Evolutionary conservation across 2,329 filamentous ascomycete species (phyloP).

Genomic region (Colletotrichum sp.): DNA sequence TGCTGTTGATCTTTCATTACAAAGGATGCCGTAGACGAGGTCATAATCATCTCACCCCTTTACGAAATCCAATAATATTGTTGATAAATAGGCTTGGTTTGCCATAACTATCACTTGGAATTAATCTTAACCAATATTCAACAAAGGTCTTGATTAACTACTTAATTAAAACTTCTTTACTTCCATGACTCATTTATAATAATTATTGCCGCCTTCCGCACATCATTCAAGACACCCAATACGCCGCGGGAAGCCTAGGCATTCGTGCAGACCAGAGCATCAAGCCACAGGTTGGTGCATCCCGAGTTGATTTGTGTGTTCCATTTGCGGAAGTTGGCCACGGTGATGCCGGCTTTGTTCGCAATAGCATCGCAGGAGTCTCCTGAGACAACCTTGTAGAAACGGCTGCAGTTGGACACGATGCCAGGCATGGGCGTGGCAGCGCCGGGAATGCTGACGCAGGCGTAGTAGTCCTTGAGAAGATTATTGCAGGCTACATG

Average conservation of each 20-base stretch:
- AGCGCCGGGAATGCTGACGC: background rate
- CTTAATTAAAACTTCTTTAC: too few species aligned
- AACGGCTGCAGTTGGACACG: slow-evolving; percentile 21
- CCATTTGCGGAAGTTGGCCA: slow-evolving; percentile 27
- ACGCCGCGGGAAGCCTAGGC: background rate
- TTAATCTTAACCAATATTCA: too few species aligned
- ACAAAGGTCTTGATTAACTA: too few species aligned
- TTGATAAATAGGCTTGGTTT: too few species aligned
- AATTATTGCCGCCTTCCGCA: too few species aligned
- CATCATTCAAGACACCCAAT: too few species aligned
- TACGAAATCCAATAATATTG: too few species aligned
- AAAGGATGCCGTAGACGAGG: too few species aligned
- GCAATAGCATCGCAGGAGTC: slow-evolving; percentile 13
- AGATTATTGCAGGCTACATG: background rate
- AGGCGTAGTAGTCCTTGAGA: background rate
- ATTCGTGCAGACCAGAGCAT: background rate
- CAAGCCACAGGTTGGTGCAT: slow-evolving; percentile 19
- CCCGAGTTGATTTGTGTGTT: slow-evolving; percentile 18
- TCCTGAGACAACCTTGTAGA: slow-evolving; percentile 14
- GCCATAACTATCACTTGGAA: too few species aligned
- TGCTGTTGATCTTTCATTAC: too few species aligned
- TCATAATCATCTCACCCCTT: too few species aligned
- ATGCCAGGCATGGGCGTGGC: slow-evolving; percentile 25
- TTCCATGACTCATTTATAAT: too few species aligned
- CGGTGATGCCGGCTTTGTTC: slow-evolving; percentile 21